These are phyloP conservation scores for Mikania micrantha DNA, from an alignment of 129 eudicot genomes.

Conservation along the genomic window DNA sequence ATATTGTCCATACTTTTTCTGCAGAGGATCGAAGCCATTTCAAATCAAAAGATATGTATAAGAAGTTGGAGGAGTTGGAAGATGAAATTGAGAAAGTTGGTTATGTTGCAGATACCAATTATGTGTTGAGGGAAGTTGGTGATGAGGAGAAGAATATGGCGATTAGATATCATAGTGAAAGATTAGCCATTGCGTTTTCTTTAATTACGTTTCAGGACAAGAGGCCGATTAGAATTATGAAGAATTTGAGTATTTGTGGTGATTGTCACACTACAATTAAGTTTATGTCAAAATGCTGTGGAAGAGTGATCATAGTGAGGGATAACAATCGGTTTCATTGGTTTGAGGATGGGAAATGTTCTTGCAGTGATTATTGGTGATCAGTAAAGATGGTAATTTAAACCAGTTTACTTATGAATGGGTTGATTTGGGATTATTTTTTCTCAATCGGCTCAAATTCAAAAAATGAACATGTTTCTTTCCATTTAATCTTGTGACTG, in stretches of 20 bases:
- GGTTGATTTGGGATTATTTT: not conserved
- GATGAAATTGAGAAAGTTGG: conserved; percentile 66
- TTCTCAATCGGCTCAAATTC: not conserved
- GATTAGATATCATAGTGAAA: conserved; percentile 78
- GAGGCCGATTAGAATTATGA: conserved; percentile 77
- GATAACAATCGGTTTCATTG: conserved; percentile 79
- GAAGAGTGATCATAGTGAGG: conserved; percentile 76
- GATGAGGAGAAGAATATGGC: conserved; percentile 52
- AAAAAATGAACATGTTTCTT: too few relatives aligned
- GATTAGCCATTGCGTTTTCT: conserved; percentile 83
- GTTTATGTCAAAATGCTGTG: conserved; percentile 64
- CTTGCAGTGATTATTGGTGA: too few relatives aligned
- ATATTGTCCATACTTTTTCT: too few relatives aligned
- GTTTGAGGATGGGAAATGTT: conserved; percentile 65
- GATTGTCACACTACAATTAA: conserved; percentile 88
- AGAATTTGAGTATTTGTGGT: conserved; percentile 81
- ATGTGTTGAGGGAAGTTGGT: conserved; percentile 66
- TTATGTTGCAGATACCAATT: conserved; percentile 81
- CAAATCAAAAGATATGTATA: too few relatives aligned
- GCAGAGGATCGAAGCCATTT: too few relatives aligned
- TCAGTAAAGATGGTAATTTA: too few relatives aligned
- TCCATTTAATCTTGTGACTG: too few relatives aligned
- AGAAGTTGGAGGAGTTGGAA: too few relatives aligned
- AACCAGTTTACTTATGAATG: too few relatives aligned
- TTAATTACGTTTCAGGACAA: too few relatives aligned